phyloP scores from a whole-genome alignment of 2,329 filamentous ascomycete genomes.

The Fusarium sp. region DNA sequence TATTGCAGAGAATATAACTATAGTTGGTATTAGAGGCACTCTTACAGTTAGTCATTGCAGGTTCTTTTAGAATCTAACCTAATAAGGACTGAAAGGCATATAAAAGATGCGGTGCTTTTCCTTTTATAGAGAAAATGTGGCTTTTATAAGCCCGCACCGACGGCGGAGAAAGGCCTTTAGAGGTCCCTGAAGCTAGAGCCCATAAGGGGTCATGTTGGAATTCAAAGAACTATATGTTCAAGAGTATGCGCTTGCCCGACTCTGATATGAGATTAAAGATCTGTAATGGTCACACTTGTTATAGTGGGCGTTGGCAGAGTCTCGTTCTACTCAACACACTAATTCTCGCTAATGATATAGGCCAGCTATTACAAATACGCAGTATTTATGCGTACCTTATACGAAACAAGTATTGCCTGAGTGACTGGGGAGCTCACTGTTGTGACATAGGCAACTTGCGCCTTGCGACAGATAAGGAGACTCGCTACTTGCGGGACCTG shows the following conservation, averaged over 20 bases:
- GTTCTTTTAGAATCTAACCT: fast-evolving
- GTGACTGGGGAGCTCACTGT: fast-evolving
- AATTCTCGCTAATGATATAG: fast-evolving
- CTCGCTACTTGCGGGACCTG: fast-evolving
- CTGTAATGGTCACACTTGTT: not conserved
- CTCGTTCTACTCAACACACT: fast-evolving
- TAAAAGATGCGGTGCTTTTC: fast-evolving
- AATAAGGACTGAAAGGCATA: not conserved
- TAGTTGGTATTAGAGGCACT: fast-evolving
- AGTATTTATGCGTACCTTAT: not conserved
- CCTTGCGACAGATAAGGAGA: fast-evolving
- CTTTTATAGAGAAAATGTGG: not conserved
- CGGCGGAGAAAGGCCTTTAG: fast-evolving
- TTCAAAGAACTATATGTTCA: not conserved
- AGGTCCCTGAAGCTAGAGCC: too few species aligned
- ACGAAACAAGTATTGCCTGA: fast-evolving
- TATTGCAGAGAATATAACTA: fast-evolving
- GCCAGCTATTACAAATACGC: fast-evolving
- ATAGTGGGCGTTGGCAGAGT: not conserved
- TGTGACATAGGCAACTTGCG: not conserved
- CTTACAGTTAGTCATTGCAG: not conserved
- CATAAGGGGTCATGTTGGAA: not conserved
- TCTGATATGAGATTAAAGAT: not conserved
- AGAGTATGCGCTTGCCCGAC: fast-evolving
- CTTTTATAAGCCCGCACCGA: not conserved